A percentile compares a stretch with the other conserved stretches of the same genome.
Evolutionary conservation across 2,329 filamentous ascomycete species (phyloP).

Genomic region (Furcasterigmium furcatum): DNA sequence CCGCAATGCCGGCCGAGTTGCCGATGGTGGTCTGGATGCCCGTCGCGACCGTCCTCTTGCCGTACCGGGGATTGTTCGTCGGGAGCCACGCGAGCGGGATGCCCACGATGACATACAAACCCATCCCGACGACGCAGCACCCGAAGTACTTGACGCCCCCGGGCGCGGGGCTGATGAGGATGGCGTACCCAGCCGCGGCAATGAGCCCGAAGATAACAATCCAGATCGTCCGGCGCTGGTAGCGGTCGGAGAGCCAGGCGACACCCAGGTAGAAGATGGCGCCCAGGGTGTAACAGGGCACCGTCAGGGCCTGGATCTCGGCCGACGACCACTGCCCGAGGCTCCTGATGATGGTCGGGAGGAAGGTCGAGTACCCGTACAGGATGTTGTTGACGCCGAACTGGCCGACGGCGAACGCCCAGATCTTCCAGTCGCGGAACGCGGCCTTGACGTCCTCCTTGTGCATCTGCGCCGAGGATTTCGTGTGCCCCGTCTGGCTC

Average conservation of each 20-base stretch:
- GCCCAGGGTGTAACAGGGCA: constrained; percentile 64
- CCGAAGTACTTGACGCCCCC: constrained; percentile 59
- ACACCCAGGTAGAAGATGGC: constrained; percentile 57
- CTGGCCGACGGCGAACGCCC: constrained; percentile 54
- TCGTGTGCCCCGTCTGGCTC: constrained; percentile 35
- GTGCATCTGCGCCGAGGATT: constrained; percentile 17
- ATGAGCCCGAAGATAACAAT: constrained; percentile 49
- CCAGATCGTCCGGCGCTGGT: constrained; percentile 52
- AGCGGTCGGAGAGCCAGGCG: constrained; percentile 55
- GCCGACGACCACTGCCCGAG: constrained; percentile 54
- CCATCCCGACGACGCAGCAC: constrained; percentile 60
- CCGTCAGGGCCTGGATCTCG: constrained; percentile 63
- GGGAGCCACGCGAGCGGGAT: constrained; percentile 37
- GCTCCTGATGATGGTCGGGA: constrained; percentile 65
- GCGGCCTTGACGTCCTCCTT: constrained; percentile 55
- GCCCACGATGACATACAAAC: constrained; percentile 45
- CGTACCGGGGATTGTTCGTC: constrained; percentile 60
- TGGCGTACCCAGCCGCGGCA: constrained; percentile 52
- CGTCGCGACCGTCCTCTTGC: constrained; percentile 59
- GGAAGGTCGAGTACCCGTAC: constrained; percentile 65
- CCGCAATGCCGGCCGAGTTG: constrained; percentile 61
- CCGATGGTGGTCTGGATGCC: constrained; percentile 60
- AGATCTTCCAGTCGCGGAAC: constrained; percentile 64
- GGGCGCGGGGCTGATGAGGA: constrained; percentile 51
- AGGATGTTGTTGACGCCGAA: constrained; percentile 64